Conservation (phyloP, 345 rosid genomes). For the Eucalyptus cloeziana region DNA sequence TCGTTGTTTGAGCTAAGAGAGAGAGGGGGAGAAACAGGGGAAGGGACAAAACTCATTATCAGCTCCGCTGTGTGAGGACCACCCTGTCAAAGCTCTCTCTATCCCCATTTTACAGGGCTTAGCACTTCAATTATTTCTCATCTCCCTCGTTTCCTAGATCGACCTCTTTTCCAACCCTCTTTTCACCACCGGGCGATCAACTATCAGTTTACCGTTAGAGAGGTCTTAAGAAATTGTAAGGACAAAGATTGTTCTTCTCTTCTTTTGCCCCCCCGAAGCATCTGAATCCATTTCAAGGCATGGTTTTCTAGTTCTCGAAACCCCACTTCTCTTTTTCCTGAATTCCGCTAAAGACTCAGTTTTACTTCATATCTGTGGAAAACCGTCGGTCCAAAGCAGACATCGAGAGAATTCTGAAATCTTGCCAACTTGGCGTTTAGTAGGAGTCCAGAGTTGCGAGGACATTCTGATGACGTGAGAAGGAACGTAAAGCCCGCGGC, state of each 20-base stretch:
- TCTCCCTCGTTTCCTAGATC: not conserved
- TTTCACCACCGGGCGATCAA: not conserved
- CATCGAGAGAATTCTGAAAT: not conserved
- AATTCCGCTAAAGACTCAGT: not conserved
- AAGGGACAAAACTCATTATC: constrained; percentile 20
- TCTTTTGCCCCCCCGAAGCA: not conserved
- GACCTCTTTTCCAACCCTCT: not conserved
- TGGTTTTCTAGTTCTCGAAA: not conserved
- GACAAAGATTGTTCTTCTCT: not conserved
- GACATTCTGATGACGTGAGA: not conserved
- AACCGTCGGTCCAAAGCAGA: not conserved
- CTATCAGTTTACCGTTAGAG: not conserved
- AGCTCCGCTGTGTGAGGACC: not conserved
- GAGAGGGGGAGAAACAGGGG: constrained; percentile 14
- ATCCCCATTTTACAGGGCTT: not conserved
- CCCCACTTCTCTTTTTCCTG: not conserved
- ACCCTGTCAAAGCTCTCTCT: not conserved
- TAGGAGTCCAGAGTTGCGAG: not conserved
- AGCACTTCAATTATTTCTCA: not conserved
- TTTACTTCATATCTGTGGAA: not conserved
- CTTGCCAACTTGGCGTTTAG: not conserved
- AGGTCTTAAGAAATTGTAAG: not conserved
- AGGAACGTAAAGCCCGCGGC: not conserved
- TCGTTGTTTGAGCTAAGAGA: not conserved
- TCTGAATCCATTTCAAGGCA: not conserved